Conservation (phyloP, 352 stramenopile species). For the Lagenidium sp. region DNA sequence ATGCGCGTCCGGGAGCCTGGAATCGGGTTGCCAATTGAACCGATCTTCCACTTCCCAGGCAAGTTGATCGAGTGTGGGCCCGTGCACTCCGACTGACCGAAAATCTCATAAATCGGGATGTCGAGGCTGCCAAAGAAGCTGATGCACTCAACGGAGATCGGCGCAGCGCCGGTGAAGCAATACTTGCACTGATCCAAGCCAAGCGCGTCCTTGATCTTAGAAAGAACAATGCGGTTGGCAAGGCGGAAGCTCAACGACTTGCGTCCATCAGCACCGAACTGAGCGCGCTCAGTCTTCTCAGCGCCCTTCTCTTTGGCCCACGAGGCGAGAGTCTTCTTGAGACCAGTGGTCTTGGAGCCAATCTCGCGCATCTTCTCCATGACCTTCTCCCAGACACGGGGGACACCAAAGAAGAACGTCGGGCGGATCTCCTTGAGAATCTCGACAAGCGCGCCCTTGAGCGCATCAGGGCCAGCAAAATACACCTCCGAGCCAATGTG, state of each 20-base stretch:
- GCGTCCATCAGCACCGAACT: constrained; percentile 53
- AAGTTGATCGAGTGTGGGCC: constrained; percentile 72
- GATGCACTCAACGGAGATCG: constrained; percentile 39
- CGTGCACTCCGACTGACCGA: constrained; percentile 89
- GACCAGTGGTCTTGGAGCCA: constrained; percentile 39
- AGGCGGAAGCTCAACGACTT: constrained; percentile 65
- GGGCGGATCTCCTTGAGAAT: constrained; percentile 58
- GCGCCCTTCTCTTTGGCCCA: constrained; percentile 76
- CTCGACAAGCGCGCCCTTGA: constrained; percentile 55
- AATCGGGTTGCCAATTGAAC: constrained; percentile 61
- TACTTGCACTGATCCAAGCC: constrained; percentile 73
- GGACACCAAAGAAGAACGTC: constrained; percentile 79
- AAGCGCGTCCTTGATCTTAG: constrained; percentile 70
- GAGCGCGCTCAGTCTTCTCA: constrained; percentile 41
- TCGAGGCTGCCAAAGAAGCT: constrained; percentile 91
- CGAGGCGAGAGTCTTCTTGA: constrained; percentile 78
- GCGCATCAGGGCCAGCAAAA: constrained; percentile 63
- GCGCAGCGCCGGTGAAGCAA: constrained; percentile 82
- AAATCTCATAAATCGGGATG: constrained; percentile 90
- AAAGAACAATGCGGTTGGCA: constrained; percentile 75
- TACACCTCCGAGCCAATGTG: constrained; percentile 53
- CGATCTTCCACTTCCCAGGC: constrained; percentile 80
- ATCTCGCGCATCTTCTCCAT: constrained; percentile 71
- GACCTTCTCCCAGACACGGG: constrained; percentile 85
- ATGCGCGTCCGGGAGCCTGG: constrained; percentile 38